Base-by-base conservation (phyloP, 2,329 filamentous ascomycete genomes). In the Cephalotrichum gorgonifer region DNA sequence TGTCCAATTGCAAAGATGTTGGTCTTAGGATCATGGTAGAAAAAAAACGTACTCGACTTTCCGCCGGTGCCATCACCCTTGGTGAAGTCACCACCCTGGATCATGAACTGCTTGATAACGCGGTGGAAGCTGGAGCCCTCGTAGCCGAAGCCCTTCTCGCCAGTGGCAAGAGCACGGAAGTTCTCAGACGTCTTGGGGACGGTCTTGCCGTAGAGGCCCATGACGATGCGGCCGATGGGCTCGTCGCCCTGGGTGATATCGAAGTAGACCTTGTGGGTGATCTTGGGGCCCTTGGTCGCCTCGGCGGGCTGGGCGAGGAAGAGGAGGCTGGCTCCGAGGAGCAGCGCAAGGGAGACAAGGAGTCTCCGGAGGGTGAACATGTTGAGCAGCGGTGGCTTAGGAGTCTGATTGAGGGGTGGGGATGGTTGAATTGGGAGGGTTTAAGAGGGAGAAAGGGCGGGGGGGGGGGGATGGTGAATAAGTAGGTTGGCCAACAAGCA, bases 191-290 rank as follows among this genome's bases (percentile, higher is more conserved):
- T 85, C 78, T 88, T 82, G 60, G 88, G 88, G 27, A 88, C 84
- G 39, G 86, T 91, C 76, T 88, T 88, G 70, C 87, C 88, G 64
- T 93, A 94, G 46, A 94, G 81, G 58, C 88, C 88, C 31, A 93
- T 79, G 57, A 88, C 83, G 57, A 94, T 76, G 54, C 85, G 81
- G 53, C 88, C 88, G 39, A 91, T 63, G 44, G 76, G 65, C 68
- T 88, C 74, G 55, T 87, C 87, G 61, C 84, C 88, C 61, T 88
- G 82, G 60, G 76, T 70, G 57, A 94, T 83, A 68, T 93, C 87
- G 67, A 94, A 91, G 76, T 81, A 93, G 69, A 93, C 88, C 81
- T 95, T 95, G 76, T 87, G 76, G 60, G 90, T 96, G 74, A 96
- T 91, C 81, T 93, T 94, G 54, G 88, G 91, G 43, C 93, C 91